phyloP scores from a whole-genome alignment of 345 rosid species.

The Populus davidiana region DNA sequence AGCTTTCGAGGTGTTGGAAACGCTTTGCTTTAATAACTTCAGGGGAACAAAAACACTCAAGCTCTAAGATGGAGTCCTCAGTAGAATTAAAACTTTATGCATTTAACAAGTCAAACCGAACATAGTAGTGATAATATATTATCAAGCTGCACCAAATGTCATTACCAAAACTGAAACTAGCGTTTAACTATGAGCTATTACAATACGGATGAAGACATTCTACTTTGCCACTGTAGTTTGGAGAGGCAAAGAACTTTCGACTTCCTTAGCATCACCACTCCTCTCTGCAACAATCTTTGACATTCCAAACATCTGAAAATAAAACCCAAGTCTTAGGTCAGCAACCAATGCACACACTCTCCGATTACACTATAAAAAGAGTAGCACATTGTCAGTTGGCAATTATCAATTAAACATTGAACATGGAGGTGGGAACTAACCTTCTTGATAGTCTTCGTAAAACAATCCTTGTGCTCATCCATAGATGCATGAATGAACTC shows the following conservation, averaged over 20 bases:
- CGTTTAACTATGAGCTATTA: background rate
- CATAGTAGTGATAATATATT: background rate
- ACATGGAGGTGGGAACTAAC: conserved; percentile 25
- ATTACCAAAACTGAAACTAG: background rate
- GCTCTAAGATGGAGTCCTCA: too few species aligned
- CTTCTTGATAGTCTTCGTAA: conserved; percentile 71
- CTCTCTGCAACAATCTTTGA: conserved; percentile 70
- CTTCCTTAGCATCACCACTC: conserved; percentile 52
- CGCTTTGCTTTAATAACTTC: too few species aligned
- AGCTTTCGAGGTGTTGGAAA: too few species aligned
- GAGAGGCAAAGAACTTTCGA: conserved; percentile 61
- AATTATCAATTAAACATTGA: background rate
- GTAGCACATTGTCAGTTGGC: background rate
- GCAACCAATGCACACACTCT: background rate
- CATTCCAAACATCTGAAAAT: conserved; percentile 76
- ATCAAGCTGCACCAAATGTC: background rate
- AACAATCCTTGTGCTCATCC: conserved; percentile 85
- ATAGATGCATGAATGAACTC: conserved; percentile 78
- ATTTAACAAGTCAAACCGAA: background rate
- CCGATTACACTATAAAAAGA: background rate
- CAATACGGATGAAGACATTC: background rate
- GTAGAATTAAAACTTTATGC: background rate
- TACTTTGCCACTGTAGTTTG: conserved; percentile 52
- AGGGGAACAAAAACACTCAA: too few species aligned
- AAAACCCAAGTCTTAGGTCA: background rate